Conservation (phyloP, 2,329 filamentous ascomycete genomes). For the Fusarium udum region DNA sequence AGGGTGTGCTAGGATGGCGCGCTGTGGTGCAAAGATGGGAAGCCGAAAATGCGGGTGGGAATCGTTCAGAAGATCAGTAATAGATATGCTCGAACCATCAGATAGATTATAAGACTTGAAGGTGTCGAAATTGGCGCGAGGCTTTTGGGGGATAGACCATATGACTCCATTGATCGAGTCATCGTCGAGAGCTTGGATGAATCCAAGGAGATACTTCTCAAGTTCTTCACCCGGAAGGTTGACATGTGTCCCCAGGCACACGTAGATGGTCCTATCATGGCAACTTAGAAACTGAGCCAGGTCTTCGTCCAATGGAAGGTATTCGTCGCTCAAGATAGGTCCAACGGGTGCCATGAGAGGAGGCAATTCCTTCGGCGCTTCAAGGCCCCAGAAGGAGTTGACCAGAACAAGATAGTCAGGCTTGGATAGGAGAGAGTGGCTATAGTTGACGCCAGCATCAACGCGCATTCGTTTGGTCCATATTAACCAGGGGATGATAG, state of each 20-base stretch:
- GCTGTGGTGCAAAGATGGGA: constrained; percentile 52
- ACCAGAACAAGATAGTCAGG: constrained; percentile 55
- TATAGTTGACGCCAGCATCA: constrained; percentile 46
- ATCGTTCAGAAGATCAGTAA: constrained; percentile 41
- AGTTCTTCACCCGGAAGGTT: constrained; percentile 45
- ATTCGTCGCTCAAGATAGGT: constrained; percentile 51
- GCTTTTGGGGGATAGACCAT: constrained; percentile 47
- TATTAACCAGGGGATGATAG: constrained; percentile 42
- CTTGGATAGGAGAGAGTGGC: constrained; percentile 45
- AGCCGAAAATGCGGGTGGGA: constrained; percentile 46
- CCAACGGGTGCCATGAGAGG: constrained; percentile 52
- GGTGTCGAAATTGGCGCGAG: constrained; percentile 36
- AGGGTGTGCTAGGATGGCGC: constrained; percentile 50
- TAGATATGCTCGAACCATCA: constrained; percentile 17
- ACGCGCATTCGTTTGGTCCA: constrained; percentile 49
- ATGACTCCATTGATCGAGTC: constrained; percentile 52
- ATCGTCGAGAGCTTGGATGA: constrained; percentile 39
- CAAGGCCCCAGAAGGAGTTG: constrained; percentile 56
- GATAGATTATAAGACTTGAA: constrained; percentile 15
- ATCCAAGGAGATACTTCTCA: constrained; percentile 46
- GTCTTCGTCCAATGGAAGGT: constrained; percentile 43
- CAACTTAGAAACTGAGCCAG: constrained; percentile 45
- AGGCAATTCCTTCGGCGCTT: constrained; percentile 54
- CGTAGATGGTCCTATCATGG: constrained; percentile 49
- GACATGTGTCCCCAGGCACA: constrained; percentile 56